Conservation (phyloP, 345 rosid genomes). For the Heritiera littoralis region DNA sequence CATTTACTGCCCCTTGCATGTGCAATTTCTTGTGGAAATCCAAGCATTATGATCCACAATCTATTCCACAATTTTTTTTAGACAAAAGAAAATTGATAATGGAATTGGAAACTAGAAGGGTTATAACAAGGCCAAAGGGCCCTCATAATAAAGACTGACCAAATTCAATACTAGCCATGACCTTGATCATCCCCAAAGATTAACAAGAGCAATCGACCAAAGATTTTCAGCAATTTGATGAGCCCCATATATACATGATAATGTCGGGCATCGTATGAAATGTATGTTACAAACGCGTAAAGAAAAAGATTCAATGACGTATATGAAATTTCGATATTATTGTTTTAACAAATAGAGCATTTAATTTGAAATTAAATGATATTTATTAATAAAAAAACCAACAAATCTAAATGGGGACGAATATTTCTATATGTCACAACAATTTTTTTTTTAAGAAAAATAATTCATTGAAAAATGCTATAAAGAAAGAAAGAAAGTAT, state of each 20-base stretch:
- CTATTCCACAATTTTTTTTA: background rate
- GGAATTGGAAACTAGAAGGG: background rate
- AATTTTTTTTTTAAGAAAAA: no score
- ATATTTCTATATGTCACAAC: background rate
- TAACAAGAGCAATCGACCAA: background rate
- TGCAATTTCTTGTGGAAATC: background rate
- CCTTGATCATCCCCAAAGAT: background rate
- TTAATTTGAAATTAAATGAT: background rate
- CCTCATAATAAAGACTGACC: background rate
- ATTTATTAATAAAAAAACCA: background rate
- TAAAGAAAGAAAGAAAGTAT: no score
- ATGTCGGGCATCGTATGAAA: background rate
- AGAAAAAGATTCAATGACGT: background rate
- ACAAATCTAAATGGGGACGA: background rate
- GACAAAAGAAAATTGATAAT: background rate
- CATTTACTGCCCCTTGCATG: constrained; percentile 17
- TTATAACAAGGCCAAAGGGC: background rate
- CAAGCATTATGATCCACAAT: background rate
- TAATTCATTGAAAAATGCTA: background rate
- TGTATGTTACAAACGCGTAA: background rate
- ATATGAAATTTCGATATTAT: background rate
- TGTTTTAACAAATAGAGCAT: background rate
- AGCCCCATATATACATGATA: background rate
- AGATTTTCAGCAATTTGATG: background rate
- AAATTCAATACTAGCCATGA: background rate